Percentiles rank a stretch among this genome's conserved stretches.
Evolutionary conservation across 306 rosid genomes (phyloP).

Genomic region (Cucumis hystrix): DNA sequence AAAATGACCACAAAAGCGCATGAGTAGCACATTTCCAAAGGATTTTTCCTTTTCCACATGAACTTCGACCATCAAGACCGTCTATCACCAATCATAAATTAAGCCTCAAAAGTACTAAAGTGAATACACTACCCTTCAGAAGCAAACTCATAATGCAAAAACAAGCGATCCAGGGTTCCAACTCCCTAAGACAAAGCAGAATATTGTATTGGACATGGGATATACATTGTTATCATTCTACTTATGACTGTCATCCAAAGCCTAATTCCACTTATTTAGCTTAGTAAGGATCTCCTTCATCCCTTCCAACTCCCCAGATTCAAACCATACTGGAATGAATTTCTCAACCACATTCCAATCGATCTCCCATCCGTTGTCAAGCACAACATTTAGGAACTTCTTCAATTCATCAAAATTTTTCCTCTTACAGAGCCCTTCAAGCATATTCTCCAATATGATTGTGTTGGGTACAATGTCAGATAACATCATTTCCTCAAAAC

Average conservation of each 20-base stretch:
- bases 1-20: too few relatives aligned
- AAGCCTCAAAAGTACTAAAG: too few relatives aligned
- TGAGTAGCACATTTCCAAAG: neutral
- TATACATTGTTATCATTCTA: neutral
- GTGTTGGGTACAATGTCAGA: conserved; percentile 33
- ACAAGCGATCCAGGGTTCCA: too few relatives aligned
- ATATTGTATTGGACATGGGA: neutral
- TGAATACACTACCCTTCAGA: too few relatives aligned
- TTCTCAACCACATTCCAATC: conserved; percentile 24
- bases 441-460: conserved; percentile 29
- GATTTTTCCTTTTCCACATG: neutral
- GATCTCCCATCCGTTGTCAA: conserved; percentile 26
- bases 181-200: neutral
- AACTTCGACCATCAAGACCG: too few relatives aligned
- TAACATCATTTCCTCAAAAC: conserved; percentile 31
- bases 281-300: neutral
- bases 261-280: neutral
- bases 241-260: neutral
- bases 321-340: conserved; percentile 27
- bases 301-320: neutral
- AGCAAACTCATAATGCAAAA: too few relatives aligned
- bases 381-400: conserved; percentile 25
- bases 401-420: conserved; percentile 19
- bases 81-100: too few relatives aligned
- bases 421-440: conserved; percentile 40